Evolutionary conservation across 345 rosid genomes (phyloP), one percentile per base, ranked within the genome.

Genomic region (Salix exigua): DNA sequence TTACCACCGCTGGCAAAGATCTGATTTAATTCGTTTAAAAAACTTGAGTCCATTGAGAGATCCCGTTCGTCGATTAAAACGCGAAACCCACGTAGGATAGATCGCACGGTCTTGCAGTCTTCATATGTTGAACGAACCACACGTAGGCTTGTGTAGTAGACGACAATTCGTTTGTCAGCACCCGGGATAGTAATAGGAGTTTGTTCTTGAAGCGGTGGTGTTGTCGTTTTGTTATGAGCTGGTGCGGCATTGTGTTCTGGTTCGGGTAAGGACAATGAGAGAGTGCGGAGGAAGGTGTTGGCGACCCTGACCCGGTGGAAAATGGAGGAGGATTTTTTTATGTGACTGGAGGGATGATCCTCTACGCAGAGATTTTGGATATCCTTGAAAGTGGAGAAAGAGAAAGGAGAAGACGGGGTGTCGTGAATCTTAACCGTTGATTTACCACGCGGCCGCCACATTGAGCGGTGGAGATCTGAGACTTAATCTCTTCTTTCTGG

Each of bases 381-480:
- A 42, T 73, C 82, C 46, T 79, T 77, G 74, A 77, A 77, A 42
- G 61, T 69, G n/a, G 79, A 42, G 50, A 68, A 76, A n/a, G 79
- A 70, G 79, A 85, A 88, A 28, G 80, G 72, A 12, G 85, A 76
- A 31, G 77, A 42, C 51, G 71, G 75, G 2, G 80, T 73, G 73
- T 81, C 82, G 83, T 79, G 88, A 84, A 85, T 81, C 81, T 81
- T 82, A 44, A 86, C 86, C 69, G 90, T 75, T 67, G 98, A 80
- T 87, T 88, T 88, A 26, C 81, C 82, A 92, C 94, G 85, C 88
- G 88, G 89, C 87, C 91, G 91, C 98, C 98, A 94, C 98, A 94
- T 94, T 84, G 90, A 85, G 77, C 87, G 70, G 28, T 23, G 73
- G 46, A 71, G 53, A 64, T 71, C 40, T 25, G 23, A 10, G 10